Base-by-base conservation (phyloP, 2,329 filamentous ascomycete genomes). In the Zymoseptoria passerinii region DNA sequence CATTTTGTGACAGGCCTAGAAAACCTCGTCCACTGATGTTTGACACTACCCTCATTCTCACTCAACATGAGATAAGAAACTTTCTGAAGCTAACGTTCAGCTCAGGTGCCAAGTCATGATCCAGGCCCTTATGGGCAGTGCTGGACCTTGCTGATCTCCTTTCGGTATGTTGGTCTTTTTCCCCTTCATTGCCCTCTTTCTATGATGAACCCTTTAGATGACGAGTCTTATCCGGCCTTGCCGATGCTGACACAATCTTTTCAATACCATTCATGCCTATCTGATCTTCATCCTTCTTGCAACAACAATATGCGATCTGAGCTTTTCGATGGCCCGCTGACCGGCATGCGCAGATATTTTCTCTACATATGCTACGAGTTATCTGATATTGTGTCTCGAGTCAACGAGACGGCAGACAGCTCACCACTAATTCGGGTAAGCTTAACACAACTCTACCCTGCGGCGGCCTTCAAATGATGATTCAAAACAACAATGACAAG, bases 21-120 rank as follows among this genome's bases (percentile, higher is more conserved):
- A 74, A 74, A 74, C 72, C 72, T 74, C 69, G 72, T 72, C 72
- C 72, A 74, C 72, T 74, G 72, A 74, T 67, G 51, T 62, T 50
- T 29, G 58, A 63, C 54, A 28, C 35, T 52, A 6, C 18, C 48
- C 40, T 19, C 53, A 29, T 50, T 50, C 18, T 48, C 51, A 50
- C 54, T 51, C 54, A 55, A 58, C 44, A 59, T 52, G 52, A 20
- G 29, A 40, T 40, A n/a, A 35, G 19, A 16, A 19, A 7, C 8
- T 18, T 8, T 44, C 16, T 44, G 28, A 49, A 28, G 53, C 57
- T 56, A 40, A 52, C 20, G 20, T 9, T 20, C 29, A 40, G 23
- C 16, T 20, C 52, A 28, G 28, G 48, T 29, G 20, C 28, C 28
- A 51, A 35, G 52, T 19, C 23, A 2, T 23, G 50, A 28, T 18